These are phyloP conservation scores for Phytophthora citrophthora DNA, from an alignment of 352 stramenopile genomes.

Conservation along the genomic window DNA sequence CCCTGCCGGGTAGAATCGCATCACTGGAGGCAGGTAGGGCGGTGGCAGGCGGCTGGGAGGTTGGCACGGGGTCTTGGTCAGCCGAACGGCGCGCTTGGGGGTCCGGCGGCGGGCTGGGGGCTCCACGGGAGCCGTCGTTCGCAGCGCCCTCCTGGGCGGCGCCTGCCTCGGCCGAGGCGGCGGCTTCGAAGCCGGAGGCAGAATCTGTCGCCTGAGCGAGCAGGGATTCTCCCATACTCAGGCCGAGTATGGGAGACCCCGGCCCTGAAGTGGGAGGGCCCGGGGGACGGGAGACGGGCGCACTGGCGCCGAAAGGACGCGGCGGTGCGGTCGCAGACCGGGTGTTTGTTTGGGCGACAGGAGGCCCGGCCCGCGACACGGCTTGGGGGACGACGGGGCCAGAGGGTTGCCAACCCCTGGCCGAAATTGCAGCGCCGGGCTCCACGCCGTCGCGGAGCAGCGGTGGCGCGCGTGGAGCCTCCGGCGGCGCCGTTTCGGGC, in stretches of 20 bases:
- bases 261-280: neutral
- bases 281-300: neutral
- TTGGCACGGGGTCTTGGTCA: too few relatives aligned
- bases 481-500: neutral
- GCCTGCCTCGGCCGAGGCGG: neutral
- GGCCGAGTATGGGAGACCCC: neutral
- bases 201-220: neutral
- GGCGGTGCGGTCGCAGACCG: too few relatives aligned
- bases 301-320: neutral
- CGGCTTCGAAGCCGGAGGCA: neutral
- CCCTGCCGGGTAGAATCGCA: too few relatives aligned
- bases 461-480: neutral
- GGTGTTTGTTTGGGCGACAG: neutral
- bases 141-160: neutral
- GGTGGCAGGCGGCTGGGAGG: too few relatives aligned
- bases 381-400: neutral
- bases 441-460: neutral
- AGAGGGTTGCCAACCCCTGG: too few relatives aligned
- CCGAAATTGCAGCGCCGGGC: neutral
- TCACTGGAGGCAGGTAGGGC: too few relatives aligned
- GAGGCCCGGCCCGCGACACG: neutral
- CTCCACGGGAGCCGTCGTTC: neutral
- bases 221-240: neutral
- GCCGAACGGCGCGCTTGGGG: neutral
- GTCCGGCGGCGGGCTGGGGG: neutral